A percentile compares a stretch with the other conserved stretches of the same genome.
phyloP scores from a whole-genome alignment of 208 protist genomes.

The Acanthamoeba castellanii region DNA sequence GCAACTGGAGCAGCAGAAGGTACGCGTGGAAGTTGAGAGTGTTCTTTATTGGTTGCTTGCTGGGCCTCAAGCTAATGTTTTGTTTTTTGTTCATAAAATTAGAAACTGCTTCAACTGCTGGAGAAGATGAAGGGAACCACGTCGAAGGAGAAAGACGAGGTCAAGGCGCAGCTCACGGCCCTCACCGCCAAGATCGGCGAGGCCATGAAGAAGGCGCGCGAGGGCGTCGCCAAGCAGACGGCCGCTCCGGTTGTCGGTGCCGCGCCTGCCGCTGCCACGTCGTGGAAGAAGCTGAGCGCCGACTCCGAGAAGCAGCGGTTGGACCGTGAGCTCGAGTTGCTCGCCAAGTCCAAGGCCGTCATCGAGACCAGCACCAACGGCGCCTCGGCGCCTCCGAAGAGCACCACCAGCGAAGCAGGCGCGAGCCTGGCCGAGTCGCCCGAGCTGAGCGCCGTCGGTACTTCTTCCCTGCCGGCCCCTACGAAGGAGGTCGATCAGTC shows the following conservation, averaged over 20 bases:
- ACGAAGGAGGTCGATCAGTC: background rate
- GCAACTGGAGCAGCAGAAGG: conserved; percentile 73
- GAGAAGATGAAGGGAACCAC: conserved; percentile 29
- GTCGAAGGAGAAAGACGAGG: conserved; percentile 59
- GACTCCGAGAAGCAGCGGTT: conserved; percentile 7
- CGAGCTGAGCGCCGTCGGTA: background rate
- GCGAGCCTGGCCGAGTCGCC: background rate
- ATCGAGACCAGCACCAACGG: background rate
- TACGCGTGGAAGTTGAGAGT: background rate
- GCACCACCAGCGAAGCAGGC: background rate
- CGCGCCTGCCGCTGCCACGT: background rate
- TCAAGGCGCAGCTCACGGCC: conserved; percentile 43
- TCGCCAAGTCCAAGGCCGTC: background rate
- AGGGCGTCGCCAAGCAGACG: conserved; percentile 25
- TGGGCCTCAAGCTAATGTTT: background rate
- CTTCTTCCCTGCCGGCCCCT: background rate
- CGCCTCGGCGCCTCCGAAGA: background rate
- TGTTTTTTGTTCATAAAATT: background rate
- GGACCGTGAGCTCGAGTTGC: background rate
- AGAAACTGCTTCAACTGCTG: conserved; percentile 41
- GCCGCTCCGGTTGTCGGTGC: background rate
- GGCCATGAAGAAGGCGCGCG: conserved; percentile 5
- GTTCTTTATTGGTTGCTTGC: background rate
- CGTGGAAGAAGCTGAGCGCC: conserved; percentile 23
- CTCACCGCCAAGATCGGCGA: conserved; percentile 56